Evolutionary conservation across 305 asterid species (phyloP), one percentile per base, ranked within the genome.

Genomic region (Fraxinus angustifolia): DNA sequence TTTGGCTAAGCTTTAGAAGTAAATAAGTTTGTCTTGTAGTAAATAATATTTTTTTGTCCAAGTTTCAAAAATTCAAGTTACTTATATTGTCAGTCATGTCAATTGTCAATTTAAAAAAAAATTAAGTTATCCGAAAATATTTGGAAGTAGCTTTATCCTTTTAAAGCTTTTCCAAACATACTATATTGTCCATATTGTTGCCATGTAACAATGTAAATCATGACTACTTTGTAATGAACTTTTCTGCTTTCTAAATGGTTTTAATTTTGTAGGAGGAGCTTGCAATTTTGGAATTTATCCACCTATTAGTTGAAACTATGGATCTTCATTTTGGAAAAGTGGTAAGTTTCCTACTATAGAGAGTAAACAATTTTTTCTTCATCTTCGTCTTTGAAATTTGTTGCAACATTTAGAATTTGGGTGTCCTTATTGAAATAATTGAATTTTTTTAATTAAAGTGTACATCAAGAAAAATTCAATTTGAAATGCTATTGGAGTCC

Each of bases 281-380:
- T 65, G 98, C 97, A 6, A 95, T 95, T 31, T 83, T 94, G 92
- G 99, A 95, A 86, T 94, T 94, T 84, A 95, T 95, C 82, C 99
- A 95, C 85, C 90, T 95, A 84, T 83, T 94, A 79, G 99, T 95
- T 33, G 99, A 95, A 88, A 95, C 98, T 36, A 95, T 95, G 99
- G 99, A 95, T 86, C 96, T 95, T 28, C 99, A 94, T 88, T 94
- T 95, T 82, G 99, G 97, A 85, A 94, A 95, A 81, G 98, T 95
- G 97, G 98, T 91, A 86, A 86, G 87, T 86, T 65, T 75, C 82
- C 28, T 76, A 82, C 40, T 50, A 31, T 5, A 31, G 76, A 73
- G 8, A 31, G 26, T 8, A 62, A 62, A 62, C 71, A 23, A 62
- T 6, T 0, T 21, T 28, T 76, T 60, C 78, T 79, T 60, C 77